Conservation (phyloP, 306 rosid species). For the Cucurbita maxima region DNA sequence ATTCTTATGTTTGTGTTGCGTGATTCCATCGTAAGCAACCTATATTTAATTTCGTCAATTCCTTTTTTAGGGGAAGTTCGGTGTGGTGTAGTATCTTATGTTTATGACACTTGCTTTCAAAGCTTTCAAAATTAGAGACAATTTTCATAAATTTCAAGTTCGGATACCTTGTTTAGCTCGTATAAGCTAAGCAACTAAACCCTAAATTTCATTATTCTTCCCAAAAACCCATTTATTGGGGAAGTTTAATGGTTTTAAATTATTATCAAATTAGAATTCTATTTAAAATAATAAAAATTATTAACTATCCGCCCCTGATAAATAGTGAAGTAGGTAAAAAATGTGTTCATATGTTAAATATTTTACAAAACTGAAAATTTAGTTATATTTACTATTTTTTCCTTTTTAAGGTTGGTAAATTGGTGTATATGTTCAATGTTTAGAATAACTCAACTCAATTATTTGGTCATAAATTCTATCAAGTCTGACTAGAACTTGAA, state of each 20-base stretch:
- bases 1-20: not conserved
- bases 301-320: too few species aligned
- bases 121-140: not conserved
- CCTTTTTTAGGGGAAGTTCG: not conserved
- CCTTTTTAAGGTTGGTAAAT: too few species aligned
- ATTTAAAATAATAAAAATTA: too few species aligned
- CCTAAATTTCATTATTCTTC: not conserved
- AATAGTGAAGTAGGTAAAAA: too few species aligned
- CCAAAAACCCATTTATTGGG: not conserved
- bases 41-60: not conserved
- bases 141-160: not conserved
- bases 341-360: too few species aligned
- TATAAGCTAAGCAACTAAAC: not conserved
- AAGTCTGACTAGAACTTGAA: too few species aligned
- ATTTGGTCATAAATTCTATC: too few species aligned
- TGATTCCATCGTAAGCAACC: not conserved
- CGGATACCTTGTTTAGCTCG: not conserved
- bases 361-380: too few species aligned
- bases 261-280: not conserved
- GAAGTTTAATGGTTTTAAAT: not conserved
- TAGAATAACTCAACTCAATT: too few species aligned
- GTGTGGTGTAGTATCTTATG: not conserved
- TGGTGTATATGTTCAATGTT: too few species aligned
- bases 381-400: too few species aligned
- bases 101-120: not conserved